Evolutionary conservation across 208 protist genomes (phyloP).

Genomic region (Leptomonas pyrrhocoris): DNA sequence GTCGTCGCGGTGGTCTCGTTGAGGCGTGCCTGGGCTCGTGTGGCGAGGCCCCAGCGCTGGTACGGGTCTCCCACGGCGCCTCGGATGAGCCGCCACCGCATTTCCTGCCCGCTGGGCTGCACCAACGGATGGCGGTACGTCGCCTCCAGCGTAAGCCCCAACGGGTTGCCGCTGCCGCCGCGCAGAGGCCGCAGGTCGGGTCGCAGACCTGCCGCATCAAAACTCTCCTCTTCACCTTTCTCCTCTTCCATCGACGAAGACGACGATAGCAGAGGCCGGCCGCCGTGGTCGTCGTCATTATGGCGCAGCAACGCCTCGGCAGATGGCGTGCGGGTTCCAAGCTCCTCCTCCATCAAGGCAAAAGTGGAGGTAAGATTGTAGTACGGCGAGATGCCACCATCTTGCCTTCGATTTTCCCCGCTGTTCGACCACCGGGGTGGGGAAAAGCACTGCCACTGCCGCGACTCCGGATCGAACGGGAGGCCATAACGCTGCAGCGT

Average conservation of each 20-base stretch:
- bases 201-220: constrained; percentile 32
- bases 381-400: constrained; percentile 51
- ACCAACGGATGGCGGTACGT: constrained; percentile 49
- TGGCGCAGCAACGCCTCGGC: constrained; percentile 27
- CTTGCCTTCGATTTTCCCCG: neutral
- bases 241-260: neutral
- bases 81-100: constrained; percentile 35
- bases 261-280: neutral
- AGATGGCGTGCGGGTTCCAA: constrained; percentile 46
- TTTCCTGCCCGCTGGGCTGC: constrained; percentile 20
- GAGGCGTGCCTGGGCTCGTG: constrained; percentile 28
- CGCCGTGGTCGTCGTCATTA: constrained; percentile 1
- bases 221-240: constrained; percentile 4
- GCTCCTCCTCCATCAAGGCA: constrained; percentile 74
- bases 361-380: constrained; percentile 65
- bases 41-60: constrained; percentile 48
- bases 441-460: constrained; percentile 81
- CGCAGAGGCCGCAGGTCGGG: constrained; percentile 35
- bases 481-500: constrained; percentile 82
- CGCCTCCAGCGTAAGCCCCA: constrained; percentile 46
- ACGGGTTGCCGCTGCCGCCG: constrained; percentile 42
- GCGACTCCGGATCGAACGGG: constrained; percentile 75
- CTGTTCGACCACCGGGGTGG: constrained; percentile 18
- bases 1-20: constrained; percentile 14
- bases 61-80: constrained; percentile 50